phyloP scores from a whole-genome alignment of 2,329 filamentous ascomycete genomes.

The Xylaria sp. region DNA sequence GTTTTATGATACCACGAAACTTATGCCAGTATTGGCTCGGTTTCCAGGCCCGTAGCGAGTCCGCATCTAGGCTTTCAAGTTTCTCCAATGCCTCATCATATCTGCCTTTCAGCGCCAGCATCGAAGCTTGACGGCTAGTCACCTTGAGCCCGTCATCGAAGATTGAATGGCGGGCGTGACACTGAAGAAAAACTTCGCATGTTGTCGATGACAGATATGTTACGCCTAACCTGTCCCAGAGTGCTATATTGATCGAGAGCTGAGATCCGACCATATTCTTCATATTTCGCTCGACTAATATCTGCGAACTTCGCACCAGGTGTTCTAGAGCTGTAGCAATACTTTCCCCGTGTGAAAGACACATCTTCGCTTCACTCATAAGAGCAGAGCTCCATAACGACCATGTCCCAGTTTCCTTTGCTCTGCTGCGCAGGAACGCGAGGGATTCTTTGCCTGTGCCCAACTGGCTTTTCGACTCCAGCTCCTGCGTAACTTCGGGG shows the following conservation, averaged over 20 bases:
- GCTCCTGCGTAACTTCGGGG: slow-evolving; percentile 75
- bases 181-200: slow-evolving; percentile 79
- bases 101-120: slow-evolving; percentile 72
- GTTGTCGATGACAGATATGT: slow-evolving; percentile 65
- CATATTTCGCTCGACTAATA: slow-evolving; percentile 81
- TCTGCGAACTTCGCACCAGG: slow-evolving; percentile 82
- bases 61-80: slow-evolving; percentile 68
- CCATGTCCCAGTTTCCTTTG: slow-evolving; percentile 88
- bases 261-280: slow-evolving; percentile 78
- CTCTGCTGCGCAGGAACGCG: slow-evolving; percentile 83
- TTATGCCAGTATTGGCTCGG: slow-evolving; percentile 77
- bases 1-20: slow-evolving; percentile 72
- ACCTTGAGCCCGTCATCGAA: slow-evolving; percentile 84
- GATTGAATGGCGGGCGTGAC: slow-evolving; percentile 66
- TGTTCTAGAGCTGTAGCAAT: slow-evolving; percentile 74
- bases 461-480: slow-evolving; percentile 77
- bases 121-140: slow-evolving; percentile 74
- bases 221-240: slow-evolving; percentile 80
- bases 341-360: slow-evolving; percentile 76
- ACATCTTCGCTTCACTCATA: slow-evolving; percentile 85
- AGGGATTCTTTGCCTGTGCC: slow-evolving; percentile 84
- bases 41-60: slow-evolving; percentile 77
- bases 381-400: slow-evolving; percentile 83
- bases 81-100: slow-evolving; percentile 74
- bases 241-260: slow-evolving; percentile 74